Percentiles rank a stretch among this genome's conserved stretches.
Conservation (phyloP, 805 yeast genomes). For the Scheffersomyces ergatensis region DNA sequence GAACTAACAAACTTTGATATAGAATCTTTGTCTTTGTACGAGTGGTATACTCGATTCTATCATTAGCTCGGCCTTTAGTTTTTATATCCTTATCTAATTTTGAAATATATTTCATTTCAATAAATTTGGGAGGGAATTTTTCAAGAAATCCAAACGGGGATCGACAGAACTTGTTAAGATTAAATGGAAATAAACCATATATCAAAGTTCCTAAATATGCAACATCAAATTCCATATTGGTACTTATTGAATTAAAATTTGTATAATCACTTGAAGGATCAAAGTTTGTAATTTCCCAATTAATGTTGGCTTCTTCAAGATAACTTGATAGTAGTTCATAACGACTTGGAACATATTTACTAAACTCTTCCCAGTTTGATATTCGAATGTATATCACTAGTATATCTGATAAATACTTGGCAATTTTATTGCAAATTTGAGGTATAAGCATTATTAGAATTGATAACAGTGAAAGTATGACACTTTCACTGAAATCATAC, state of each 20-base stretch:
- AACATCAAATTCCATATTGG: constrained; percentile 21
- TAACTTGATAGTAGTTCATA: constrained; percentile 4
- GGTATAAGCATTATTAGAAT: constrained; percentile 39
- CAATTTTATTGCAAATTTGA: constrained; percentile 35
- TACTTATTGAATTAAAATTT: constrained; percentile 9
- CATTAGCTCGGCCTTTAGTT: background rate
- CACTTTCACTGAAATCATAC: constrained; percentile 39
- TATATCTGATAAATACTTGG: constrained; percentile 35
- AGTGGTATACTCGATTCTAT: constrained; percentile 4
- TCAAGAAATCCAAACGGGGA: constrained; percentile 36
- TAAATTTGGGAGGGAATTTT: constrained; percentile 9
- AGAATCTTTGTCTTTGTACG: constrained; percentile 18
- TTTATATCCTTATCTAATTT: constrained; percentile 2
- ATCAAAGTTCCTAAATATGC: constrained; percentile 44
- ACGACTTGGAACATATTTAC: constrained; percentile 8
- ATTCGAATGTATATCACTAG: constrained; percentile 45
- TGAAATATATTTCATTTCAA: constrained; percentile 8
- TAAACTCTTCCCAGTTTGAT: constrained; percentile 19
- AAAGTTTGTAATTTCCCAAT: constrained; percentile 17
- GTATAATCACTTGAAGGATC: constrained; percentile 7
- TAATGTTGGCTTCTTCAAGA: constrained; percentile 4
- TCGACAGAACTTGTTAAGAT: constrained; percentile 41
- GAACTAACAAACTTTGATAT: constrained; percentile 38
- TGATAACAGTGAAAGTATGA: constrained; percentile 33
- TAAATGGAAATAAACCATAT: constrained; percentile 58